Base-by-base conservation (phyloP, 495 filamentous ascomycete genomes). In the Xylaria sp. region DNA sequence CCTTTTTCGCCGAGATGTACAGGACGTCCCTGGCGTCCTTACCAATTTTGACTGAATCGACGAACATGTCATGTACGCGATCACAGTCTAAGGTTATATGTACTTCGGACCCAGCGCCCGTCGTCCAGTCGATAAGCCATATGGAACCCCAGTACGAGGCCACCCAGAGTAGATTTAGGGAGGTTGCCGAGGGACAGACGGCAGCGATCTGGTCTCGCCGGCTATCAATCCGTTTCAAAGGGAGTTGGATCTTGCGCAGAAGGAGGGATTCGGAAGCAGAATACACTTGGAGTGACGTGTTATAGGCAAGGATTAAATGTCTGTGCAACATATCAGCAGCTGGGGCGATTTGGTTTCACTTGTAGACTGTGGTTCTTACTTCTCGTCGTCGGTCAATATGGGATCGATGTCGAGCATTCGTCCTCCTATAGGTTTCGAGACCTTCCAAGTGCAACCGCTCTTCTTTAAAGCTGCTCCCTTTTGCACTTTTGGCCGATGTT, bases 231-330 rank as follows among this genome's bases (percentile, higher is more conserved):
- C 57, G 48, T 35, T 74, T 67, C 0, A 78, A 61, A 0, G 70
- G 52, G 44, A 88, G 68, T 33, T 79, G 72, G 43, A 90, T 89
- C 31, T 89, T 88, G 55, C 93, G 90, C 41, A 92, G 80, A 12
- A 95, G 87, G 41, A 96, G 88, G 5, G 95, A 97, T 55, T 92
- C 93, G 43, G 89, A 82, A 43, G 92, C 89, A 0, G 94, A 92
- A 80, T 94, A 97, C 19, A 98, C 86, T 75, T 93, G 90, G 63
- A 99, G 85, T 4, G 91, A 87, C 71, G 78, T 85, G 65, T 85
- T 83, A 71, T 85, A 86, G 21, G 82, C 76, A 50, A 97, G 73
- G 37, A 97, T 86, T 31, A 98, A 75, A 81, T 90, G 86, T 71
- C 92, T 94, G 70, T 59, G 9, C 48, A 31, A 21, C n/a, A 71